Evolutionary conservation across 257 asterid genomes (phyloP).

Genomic region (Jacaranda mimosifolia): DNA sequence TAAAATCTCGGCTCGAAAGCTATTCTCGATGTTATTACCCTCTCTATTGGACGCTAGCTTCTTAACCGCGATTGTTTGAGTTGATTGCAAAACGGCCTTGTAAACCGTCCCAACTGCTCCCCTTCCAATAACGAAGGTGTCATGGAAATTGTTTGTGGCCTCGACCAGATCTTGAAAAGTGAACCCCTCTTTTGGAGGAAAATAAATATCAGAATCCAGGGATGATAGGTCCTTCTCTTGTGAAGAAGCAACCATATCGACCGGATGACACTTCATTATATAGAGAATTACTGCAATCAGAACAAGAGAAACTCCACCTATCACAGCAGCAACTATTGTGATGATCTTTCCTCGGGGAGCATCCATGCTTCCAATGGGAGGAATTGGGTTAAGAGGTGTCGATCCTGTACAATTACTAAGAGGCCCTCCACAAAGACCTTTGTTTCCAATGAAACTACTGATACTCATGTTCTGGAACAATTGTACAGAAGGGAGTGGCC

Average conservation of each 20-base stretch:
- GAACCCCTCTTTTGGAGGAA: conserved; percentile 93
- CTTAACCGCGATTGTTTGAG: conserved; percentile 78
- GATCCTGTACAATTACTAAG: conserved; percentile 67
- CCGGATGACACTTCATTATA: conserved; percentile 68
- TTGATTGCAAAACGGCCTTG: conserved; percentile 75
- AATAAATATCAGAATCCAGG: conserved; percentile 74
- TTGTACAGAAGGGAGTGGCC: conserved; percentile 76
- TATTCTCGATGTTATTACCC: conserved; percentile 69
- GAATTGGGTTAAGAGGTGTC: conserved; percentile 33
- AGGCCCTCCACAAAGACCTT: conserved; percentile 86
- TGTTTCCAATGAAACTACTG: conserved; percentile 80
- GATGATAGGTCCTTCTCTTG: conserved; percentile 60
- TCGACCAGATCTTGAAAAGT: conserved; percentile 88
- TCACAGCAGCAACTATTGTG: conserved; percentile 65
- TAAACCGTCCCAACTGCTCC: conserved; percentile 95
- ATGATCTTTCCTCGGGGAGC: conserved; percentile 67
- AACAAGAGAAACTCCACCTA: conserved; percentile 88
- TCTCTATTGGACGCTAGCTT: conserved; percentile 87
- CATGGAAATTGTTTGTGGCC: conserved; percentile 86
- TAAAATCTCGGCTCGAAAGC: conserved; percentile 83
- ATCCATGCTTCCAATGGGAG: conserved; percentile 39
- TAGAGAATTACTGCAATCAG: conserved; percentile 69
- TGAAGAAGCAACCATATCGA: conserved; percentile 42
- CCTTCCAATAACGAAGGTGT: conserved; percentile 69
- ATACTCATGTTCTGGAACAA: conserved; percentile 76